These are phyloP conservation scores for Halophytophthora polymorphica DNA, from an alignment of 352 stramenopile species.

Conservation along the genomic window DNA sequence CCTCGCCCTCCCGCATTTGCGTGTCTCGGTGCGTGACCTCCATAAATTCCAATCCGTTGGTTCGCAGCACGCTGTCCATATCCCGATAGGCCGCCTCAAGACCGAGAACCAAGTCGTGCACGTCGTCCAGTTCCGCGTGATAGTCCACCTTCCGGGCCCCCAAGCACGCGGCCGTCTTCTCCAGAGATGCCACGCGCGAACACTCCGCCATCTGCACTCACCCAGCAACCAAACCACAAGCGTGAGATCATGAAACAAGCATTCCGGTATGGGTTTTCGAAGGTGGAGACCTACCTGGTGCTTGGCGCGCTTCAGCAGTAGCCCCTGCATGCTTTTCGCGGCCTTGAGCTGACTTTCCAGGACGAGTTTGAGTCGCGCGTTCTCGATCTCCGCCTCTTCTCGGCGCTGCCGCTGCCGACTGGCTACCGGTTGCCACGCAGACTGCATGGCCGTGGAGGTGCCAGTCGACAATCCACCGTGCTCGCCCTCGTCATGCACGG, in stretches of 20 bases:
- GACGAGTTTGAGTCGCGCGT: slow-evolving; percentile 35
- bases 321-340: slow-evolving; percentile 33
- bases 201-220: slow-evolving; percentile 25
- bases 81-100: slow-evolving; percentile 29
- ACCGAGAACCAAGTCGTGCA: slow-evolving; percentile 27
- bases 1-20: slow-evolving; percentile 25
- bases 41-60: slow-evolving; percentile 31
- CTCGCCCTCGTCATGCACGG: slow-evolving; percentile 5
- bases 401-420: slow-evolving; percentile 26
- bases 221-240: background rate
- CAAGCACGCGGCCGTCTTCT: slow-evolving; percentile 18
- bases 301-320: slow-evolving; percentile 33
- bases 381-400: slow-evolving; percentile 35
- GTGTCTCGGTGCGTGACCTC: slow-evolving; percentile 30
- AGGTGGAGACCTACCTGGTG: too few relatives aligned
- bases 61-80: slow-evolving; percentile 31
- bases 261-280: too few relatives aligned
- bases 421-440: slow-evolving; percentile 27
- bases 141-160: slow-evolving; percentile 24
- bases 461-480: slow-evolving; percentile 8
- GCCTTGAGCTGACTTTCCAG: slow-evolving; percentile 40
- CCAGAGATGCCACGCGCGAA: slow-evolving; percentile 13
- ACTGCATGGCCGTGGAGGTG: slow-evolving; percentile 15
- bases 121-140: slow-evolving; percentile 20
- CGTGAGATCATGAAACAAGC: background rate